Conservation (phyloP, 345 rosid genomes). For the Gossypium rotundifolium region DNA sequence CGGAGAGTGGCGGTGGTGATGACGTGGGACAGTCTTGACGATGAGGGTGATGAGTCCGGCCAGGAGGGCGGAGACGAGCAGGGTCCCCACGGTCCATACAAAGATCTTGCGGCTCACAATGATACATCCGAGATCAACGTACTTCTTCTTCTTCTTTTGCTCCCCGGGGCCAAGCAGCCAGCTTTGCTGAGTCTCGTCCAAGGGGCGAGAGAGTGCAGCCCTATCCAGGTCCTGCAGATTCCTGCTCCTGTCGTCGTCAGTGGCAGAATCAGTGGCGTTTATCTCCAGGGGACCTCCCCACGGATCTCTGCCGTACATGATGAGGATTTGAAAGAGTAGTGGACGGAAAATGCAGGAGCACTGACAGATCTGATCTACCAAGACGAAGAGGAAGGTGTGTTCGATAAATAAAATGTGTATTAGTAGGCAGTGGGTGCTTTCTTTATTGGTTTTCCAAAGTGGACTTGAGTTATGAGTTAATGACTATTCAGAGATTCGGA, state of each 20-base stretch:
- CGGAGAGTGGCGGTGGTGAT: conserved; percentile 43
- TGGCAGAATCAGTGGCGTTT: conserved; percentile 86
- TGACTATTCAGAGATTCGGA: not conserved
- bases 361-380: not conserved
- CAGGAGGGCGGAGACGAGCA: conserved; percentile 47
- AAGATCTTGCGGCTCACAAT: conserved; percentile 97
- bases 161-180: conserved; percentile 92
- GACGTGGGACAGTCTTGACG: conserved; percentile 80
- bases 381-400: not conserved
- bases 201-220: conserved; percentile 73
- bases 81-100: conserved; percentile 76
- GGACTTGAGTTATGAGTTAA: not conserved
- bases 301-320: conserved; percentile 95
- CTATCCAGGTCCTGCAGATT: conserved; percentile 77
- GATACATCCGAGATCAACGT: conserved; percentile 93
- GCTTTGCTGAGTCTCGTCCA: conserved; percentile 98
- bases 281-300: conserved; percentile 99
- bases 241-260: conserved; percentile 91
- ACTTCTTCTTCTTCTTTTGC: conserved; percentile 97
- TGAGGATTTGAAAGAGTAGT: not conserved
- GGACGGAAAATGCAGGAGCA: not conserved
- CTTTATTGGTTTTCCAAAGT: not conserved
- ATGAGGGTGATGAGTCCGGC: conserved; percentile 74
- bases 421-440: not conserved
- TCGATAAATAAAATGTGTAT: not conserved